phyloP scores from a whole-genome alignment of 345 rosid genomes.

The Eucalyptus fibrosa region DNA sequence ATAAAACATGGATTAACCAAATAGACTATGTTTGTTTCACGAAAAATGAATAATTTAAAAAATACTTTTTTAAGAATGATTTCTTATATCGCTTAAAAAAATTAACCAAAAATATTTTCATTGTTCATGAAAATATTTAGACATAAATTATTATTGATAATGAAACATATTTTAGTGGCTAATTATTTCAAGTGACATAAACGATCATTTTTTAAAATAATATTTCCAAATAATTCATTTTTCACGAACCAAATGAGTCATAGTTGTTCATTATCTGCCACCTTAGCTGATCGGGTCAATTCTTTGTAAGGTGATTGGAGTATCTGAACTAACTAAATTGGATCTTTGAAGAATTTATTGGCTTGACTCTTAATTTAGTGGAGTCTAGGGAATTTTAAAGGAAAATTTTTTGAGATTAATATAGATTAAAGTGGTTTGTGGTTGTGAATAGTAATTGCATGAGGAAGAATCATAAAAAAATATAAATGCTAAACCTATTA shows the following conservation, averaged over 20 bases:
- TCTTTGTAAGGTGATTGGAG: neutral
- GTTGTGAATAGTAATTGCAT: neutral
- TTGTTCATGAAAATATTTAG: neutral
- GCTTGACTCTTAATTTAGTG: neutral
- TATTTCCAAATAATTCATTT: neutral
- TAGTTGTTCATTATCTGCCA: neutral
- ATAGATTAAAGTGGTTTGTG: neutral
- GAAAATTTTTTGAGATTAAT: neutral
- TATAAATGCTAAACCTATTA: too few species aligned
- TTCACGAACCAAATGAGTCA: accelerated
- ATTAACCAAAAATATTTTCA: neutral
- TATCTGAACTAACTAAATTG: neutral
- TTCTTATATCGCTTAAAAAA: neutral
- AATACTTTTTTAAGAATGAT: accelerated
- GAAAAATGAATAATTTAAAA: neutral
- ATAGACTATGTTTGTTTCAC: accelerated
- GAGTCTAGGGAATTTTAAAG: neutral
- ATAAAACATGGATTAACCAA: neutral
- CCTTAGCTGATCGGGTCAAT: neutral
- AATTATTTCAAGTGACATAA: neutral
- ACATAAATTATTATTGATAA: too few species aligned
- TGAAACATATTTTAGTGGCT: neutral
- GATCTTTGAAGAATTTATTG: neutral
- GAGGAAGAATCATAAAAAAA: neutral
- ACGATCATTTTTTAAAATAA: too few species aligned